These are phyloP conservation scores for Rhytidhysteron rufulum DNA, from an alignment of 2,329 filamentous ascomycete species.

Conservation along the genomic window DNA sequence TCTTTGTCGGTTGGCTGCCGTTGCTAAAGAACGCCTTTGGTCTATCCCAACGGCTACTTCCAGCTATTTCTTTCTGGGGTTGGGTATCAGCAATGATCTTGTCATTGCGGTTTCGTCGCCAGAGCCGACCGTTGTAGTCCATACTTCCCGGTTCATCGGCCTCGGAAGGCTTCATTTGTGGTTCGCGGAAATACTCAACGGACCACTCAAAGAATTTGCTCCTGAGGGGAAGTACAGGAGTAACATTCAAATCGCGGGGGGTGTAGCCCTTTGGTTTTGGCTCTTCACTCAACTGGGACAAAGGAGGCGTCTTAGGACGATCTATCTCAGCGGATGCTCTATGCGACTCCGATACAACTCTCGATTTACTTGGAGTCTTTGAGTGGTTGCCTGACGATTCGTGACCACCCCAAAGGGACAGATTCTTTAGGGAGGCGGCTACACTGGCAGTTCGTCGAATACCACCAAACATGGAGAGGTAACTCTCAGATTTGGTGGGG, in stretches of 20 bases:
- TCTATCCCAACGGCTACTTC: slow-evolving; percentile 81
- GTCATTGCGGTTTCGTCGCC: slow-evolving; percentile 90
- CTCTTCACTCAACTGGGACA: slow-evolving; percentile 64
- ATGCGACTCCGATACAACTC: slow-evolving; percentile 56
- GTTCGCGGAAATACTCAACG: slow-evolving; percentile 93
- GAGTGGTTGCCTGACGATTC: slow-evolving; percentile 26
- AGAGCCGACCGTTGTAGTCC: slow-evolving; percentile 92
- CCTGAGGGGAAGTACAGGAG: slow-evolving; percentile 67
- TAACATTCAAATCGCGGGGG: slow-evolving; percentile 55
- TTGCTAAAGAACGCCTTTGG: slow-evolving; percentile 83
- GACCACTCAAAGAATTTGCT: slow-evolving; percentile 94
- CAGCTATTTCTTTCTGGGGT: slow-evolving; percentile 84
- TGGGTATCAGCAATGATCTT: slow-evolving; percentile 89
- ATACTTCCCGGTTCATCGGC: slow-evolving; percentile 93
- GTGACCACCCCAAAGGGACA: slow-evolving; percentile 50
- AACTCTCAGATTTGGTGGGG: slow-evolving; percentile 55
- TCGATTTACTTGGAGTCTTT: slow-evolving; percentile 37
- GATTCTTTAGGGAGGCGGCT: slow-evolving; percentile 60
- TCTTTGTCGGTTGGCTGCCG: slow-evolving; percentile 80
- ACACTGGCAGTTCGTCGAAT: slow-evolving; percentile 62
- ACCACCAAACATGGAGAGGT: slow-evolving; percentile 49
- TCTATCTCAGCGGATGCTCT: slow-evolving; percentile 74
- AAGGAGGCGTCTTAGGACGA: slow-evolving; percentile 58
- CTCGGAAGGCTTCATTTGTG: slow-evolving; percentile 95
- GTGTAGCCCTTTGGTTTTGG: slow-evolving; percentile 76